Conservation (phyloP, 1,284 basidiomycete species). For the Marasmius sp. region DNA sequence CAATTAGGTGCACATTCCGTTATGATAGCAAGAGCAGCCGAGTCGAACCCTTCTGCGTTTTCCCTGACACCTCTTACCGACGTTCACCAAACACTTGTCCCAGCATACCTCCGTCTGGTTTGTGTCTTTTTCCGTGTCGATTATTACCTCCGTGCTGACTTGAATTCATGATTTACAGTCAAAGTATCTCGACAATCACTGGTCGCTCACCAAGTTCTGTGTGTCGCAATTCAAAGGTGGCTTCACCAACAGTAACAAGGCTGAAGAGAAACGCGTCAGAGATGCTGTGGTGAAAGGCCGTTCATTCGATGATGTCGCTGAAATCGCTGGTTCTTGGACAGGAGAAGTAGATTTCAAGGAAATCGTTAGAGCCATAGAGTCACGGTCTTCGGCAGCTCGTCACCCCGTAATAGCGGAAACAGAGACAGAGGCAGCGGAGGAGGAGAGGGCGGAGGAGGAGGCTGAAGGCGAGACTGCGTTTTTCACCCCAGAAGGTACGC, state of each 20-base stretch:
- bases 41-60: constrained; percentile 92
- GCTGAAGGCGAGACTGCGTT: neutral
- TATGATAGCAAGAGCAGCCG: constrained; percentile 96
- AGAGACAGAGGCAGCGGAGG: neutral
- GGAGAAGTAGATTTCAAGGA: constrained; percentile 63
- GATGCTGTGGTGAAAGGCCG: constrained; percentile 64
- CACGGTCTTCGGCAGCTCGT: constrained; percentile 37
- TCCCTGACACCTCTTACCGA: constrained; percentile 66
- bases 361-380: constrained; percentile 54
- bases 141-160: neutral
- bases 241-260: constrained; percentile 54
- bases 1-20: constrained; percentile 79
- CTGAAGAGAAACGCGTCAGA: constrained; percentile 57
- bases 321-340: constrained; percentile 57
- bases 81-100: constrained; percentile 71
- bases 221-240: constrained; percentile 74
- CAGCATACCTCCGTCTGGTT: constrained; percentile 77
- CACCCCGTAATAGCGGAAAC: neutral
- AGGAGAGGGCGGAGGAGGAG: neutral
- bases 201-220: constrained; percentile 92
- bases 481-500: constrained; percentile 41
- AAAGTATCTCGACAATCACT: constrained; percentile 76
- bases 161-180: constrained; percentile 32
- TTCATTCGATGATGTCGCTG: constrained; percentile 59
- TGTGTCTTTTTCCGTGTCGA: constrained; percentile 26